Conservation (phyloP, 176 grass and related monocot genomes). For the Thinopyrum elongatum region DNA sequence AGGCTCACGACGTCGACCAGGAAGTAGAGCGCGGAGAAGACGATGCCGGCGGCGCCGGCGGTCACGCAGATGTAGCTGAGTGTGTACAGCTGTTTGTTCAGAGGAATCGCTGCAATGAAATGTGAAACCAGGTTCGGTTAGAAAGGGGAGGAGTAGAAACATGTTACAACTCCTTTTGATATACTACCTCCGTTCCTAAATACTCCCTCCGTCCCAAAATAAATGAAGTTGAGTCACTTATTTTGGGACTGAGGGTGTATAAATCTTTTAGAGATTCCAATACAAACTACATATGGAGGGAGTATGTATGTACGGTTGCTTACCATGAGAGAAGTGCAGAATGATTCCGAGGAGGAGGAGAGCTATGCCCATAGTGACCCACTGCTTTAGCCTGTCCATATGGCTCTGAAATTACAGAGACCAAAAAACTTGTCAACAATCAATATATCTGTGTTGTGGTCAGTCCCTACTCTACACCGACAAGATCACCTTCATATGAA, state of each 20-base stretch:
- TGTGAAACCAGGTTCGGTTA: not conserved
- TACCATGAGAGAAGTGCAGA: constrained; percentile 92
- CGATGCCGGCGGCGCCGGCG: constrained; percentile 63
- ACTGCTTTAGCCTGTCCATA: constrained; percentile 70
- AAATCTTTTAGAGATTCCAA: too few species aligned
- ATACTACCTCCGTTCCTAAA: too few species aligned
- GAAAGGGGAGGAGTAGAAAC: not conserved
- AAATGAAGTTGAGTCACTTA: too few species aligned
- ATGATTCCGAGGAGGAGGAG: constrained; percentile 73
- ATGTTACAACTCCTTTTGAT: too few species aligned
- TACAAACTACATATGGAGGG: too few species aligned
- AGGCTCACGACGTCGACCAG: constrained; percentile 72
- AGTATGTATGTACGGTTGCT: too few species aligned
- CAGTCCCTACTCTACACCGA: not conserved
- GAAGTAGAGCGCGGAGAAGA: constrained; percentile 73
- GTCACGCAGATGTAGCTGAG: constrained; percentile 91
- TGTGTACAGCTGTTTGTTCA: constrained; percentile 91
- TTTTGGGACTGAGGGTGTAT: too few species aligned
- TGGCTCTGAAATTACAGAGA: constrained; percentile 47
- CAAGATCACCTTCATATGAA: constrained; percentile 68
- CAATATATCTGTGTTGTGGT: not conserved
- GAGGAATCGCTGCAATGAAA: constrained; percentile 57
- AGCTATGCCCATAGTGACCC: constrained; percentile 54
- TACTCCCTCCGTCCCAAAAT: too few species aligned
- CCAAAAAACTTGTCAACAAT: not conserved